Evolutionary conservation across 2,329 filamentous ascomycete genomes (phyloP), one percentile per base, ranked within the genome.

Genomic region (Zalaria sp.): DNA sequence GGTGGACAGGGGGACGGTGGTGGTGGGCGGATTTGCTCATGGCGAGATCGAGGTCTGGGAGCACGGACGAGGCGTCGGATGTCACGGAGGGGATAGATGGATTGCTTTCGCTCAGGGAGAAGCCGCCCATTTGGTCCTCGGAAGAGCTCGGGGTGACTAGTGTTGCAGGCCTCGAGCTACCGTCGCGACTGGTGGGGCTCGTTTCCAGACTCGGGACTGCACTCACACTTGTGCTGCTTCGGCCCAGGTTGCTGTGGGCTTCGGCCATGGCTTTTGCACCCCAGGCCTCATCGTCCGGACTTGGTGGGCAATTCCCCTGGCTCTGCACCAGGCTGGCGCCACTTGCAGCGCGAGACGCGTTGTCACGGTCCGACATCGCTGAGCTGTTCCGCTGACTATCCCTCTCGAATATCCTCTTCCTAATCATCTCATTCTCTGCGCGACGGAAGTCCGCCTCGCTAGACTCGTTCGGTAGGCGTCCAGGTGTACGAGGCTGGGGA

Each of bases 41-140:
- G 7, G 7, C 29, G 29, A 32, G 29, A 18, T 18, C 18, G 18
- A 18, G 18, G 18, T 18, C 18, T 3, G 58, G 57, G 11, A 60
- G 61, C 11, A 64, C 44, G 5, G 66, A 69, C 0, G 67, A 69
- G 32, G 58, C 60, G 32, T 65, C 64, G 2, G 67, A 70, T n/a
- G 63, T 61, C 10, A 67, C 61, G 5, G 68, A 71, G 2, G 68
- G 68, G 25, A 71, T 68, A 1, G 68, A 71, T 7, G 67, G 67
- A 43, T 69, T 66, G 6, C 67, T 70, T 5, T 66, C 64, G 4
- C 65, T 68, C 49, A 67, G 66, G 3, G 64, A 65, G 8, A 61
- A 62, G 18, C 18, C 18, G 18, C 18, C 18, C 40, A 71, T 64
- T 5, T 43, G 46, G 34, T 48, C 46, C 7, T 48, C 46, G 8